Conservation (phyloP, 257 asterid genomes). For the Haberlea rhodopensis region DNA sequence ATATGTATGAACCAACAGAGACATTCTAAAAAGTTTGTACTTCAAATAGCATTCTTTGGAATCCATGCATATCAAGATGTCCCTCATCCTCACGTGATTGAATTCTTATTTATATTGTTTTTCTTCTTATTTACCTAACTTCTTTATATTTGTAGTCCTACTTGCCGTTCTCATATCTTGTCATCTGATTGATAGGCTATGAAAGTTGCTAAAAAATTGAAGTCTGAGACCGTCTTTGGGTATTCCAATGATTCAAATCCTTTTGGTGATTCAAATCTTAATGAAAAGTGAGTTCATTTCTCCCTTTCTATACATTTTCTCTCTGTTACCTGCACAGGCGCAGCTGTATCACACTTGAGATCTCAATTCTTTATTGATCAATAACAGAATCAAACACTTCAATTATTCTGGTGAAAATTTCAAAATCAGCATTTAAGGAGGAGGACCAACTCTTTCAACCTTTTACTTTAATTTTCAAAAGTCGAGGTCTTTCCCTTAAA, state of each 20-base stretch:
- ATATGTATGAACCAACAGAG: not conserved
- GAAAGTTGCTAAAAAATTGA: slow-evolving; percentile 77
- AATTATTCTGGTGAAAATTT: not conserved
- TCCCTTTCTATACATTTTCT: slow-evolving; percentile 1
- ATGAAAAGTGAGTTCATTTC: slow-evolving; percentile 49
- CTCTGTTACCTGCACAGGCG: not conserved
- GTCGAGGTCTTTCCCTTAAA: no score
- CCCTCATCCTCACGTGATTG: not conserved
- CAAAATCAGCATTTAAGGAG: not conserved
- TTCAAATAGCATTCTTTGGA: not conserved
- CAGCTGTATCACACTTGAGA: not conserved
- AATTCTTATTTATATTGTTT: not conserved
- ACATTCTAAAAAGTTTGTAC: not conserved
- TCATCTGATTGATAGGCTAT: slow-evolving; percentile 38
- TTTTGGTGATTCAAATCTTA: slow-evolving; percentile 89
- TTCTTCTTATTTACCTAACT: not conserved
- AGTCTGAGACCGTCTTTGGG: slow-evolving; percentile 60
- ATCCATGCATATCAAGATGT: not conserved
- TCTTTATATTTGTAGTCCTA: not conserved
- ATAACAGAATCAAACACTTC: not conserved
- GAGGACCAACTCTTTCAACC: not conserved
- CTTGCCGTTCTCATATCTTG: not conserved
- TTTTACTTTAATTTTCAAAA: no score
- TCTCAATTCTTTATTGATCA: not conserved
- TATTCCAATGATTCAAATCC: slow-evolving; percentile 93